Conservation (phyloP, 306 rosid genomes). For the Phaseolus lunatus region DNA sequence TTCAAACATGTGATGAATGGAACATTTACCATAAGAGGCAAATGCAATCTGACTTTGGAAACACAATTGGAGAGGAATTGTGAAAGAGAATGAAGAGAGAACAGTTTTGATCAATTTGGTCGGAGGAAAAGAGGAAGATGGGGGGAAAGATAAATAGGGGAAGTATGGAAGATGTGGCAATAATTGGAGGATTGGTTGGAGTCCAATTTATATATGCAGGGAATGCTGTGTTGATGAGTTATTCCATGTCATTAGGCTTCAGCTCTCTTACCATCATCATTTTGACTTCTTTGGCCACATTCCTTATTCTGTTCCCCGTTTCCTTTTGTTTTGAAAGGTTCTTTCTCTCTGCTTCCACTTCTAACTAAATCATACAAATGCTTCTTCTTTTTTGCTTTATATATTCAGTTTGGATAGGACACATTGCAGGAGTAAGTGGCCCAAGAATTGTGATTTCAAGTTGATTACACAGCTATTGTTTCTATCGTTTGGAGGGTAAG, state of each 20-base stretch:
- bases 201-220: constrained; percentile 76
- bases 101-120: constrained; percentile 30
- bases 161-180: constrained; percentile 54
- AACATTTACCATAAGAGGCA: background rate
- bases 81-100: constrained; percentile 3
- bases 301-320: constrained; percentile 68
- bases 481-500: constrained; percentile 87
- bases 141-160: constrained; percentile 23
- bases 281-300: constrained; percentile 67
- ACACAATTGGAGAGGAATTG: background rate
- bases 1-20: constrained; percentile 10
- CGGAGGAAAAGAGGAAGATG: constrained; percentile 34
- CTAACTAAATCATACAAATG: background rate
- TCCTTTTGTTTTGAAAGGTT: constrained; percentile 84
- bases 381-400: background rate
- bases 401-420: background rate
- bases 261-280: constrained; percentile 66
- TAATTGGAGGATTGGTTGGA: constrained; percentile 67
- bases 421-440: constrained; percentile 76
- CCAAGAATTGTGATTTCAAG: constrained; percentile 54
- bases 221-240: constrained; percentile 64
- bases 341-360: constrained; percentile 19
- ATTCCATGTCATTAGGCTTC: constrained; percentile 75
- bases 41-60: background rate
- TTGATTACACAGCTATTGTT: constrained; percentile 57